Evolutionary conservation across 306 rosid species (phyloP).

Genomic region (Hippophae rhamnoides): DNA sequence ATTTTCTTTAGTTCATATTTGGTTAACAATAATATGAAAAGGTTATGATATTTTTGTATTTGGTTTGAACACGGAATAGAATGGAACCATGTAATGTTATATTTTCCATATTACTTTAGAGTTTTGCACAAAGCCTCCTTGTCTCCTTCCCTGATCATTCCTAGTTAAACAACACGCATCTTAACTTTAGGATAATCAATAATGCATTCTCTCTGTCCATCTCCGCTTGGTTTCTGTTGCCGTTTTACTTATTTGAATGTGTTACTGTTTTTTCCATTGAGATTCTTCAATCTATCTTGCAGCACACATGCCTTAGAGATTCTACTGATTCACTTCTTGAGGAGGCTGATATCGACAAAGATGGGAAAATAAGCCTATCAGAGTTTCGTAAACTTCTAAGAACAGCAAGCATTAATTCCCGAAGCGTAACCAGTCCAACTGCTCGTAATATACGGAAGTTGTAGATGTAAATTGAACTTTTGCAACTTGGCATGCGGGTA

Average conservation of each 20-base stretch:
- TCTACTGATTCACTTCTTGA: constrained; percentile 85
- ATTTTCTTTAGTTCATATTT: no score
- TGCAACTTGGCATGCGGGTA: constrained; percentile 8
- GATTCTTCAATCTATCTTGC: constrained; percentile 14
- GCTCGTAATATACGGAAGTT: constrained; percentile 24
- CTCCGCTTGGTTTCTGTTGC: background rate
- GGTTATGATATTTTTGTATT: no score
- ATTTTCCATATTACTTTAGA: no score
- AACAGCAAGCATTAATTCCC: constrained; percentile 82
- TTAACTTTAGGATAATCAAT: no score
- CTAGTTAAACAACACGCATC: no score
- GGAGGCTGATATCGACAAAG: constrained; percentile 93
- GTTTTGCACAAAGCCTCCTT: no score
- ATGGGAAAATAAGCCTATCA: constrained; percentile 82
- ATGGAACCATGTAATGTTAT: no score
- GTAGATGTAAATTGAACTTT: constrained; percentile 27
- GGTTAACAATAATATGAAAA: no score
- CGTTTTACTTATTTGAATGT: background rate
- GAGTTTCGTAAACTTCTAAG: constrained; percentile 88
- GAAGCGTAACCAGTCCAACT: constrained; percentile 33
- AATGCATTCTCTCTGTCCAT: no score
- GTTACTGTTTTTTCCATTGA: constrained; percentile 14
- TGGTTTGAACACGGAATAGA: no score
- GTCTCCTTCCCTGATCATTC: no score
- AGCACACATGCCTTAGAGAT: constrained; percentile 87